Evolutionary conservation across 2,329 filamentous ascomycete genomes (phyloP).

Genomic region (Emmonsiellopsis sp.): DNA sequence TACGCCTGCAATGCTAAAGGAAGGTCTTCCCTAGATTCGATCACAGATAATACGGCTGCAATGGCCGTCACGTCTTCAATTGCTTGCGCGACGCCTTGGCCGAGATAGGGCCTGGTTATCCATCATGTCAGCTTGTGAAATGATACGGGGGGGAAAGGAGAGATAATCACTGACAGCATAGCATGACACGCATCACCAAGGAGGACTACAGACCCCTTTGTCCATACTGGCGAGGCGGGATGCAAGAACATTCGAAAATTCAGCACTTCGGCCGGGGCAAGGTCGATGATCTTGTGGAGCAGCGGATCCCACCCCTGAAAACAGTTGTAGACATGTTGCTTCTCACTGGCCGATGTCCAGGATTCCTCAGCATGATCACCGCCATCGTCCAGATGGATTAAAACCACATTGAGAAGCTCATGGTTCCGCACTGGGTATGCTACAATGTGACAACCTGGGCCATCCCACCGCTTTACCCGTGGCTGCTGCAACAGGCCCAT

Average conservation of each 20-base stretch:
- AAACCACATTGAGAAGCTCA: conserved; percentile 59
- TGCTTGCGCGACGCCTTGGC: conserved; percentile 56
- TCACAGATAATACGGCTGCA: conserved; percentile 40
- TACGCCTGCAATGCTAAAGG: conserved; percentile 48
- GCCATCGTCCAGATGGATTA: conserved; percentile 52
- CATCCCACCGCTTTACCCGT: conserved; percentile 55
- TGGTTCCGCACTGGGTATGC: conserved; percentile 57
- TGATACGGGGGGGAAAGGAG: not conserved
- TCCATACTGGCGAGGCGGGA: conserved; percentile 54
- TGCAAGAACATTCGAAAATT: conserved; percentile 59
- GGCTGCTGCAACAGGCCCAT: conserved; percentile 49
- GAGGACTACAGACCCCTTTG: conserved; percentile 43
- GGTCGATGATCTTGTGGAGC: conserved; percentile 51
- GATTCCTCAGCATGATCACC: conserved; percentile 46
- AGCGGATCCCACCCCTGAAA: conserved; percentile 54
- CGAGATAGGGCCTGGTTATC: conserved; percentile 44
- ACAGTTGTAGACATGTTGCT: conserved; percentile 51
- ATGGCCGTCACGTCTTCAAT: conserved; percentile 55
- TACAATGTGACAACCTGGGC: conserved; percentile 57
- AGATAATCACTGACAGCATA: conserved; percentile 33
- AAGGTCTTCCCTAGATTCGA: conserved; percentile 38
- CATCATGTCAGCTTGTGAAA: not conserved
- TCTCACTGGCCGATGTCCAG: conserved; percentile 55
- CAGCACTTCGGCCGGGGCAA: conserved; percentile 55
- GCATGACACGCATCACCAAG: conserved; percentile 55